Evolutionary conservation across 345 rosid genomes (phyloP).

Genomic region (Pistacia integerrima): DNA sequence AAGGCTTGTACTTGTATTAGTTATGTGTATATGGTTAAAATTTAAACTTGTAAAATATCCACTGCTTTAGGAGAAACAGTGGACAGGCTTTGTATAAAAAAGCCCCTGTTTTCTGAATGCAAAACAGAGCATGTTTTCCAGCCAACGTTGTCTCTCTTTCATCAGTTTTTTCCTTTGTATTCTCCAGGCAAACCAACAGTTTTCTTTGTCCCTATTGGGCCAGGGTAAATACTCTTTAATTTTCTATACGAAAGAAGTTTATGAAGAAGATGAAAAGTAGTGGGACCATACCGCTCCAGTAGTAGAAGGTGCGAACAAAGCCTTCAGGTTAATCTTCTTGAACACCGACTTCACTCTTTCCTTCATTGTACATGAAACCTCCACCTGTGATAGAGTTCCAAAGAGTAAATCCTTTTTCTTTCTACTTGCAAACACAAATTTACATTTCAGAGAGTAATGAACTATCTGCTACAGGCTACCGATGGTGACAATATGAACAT

Average conservation of each 20-base stretch:
- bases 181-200: too few species aligned
- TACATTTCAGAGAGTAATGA: background rate
- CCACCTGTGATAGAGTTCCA: slow-evolving; percentile 31
- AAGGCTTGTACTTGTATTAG: too few species aligned
- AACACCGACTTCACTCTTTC: slow-evolving; percentile 19
- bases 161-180: too few species aligned
- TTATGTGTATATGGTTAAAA: too few species aligned
- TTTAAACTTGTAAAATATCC: too few species aligned
- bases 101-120: too few species aligned
- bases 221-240: background rate
- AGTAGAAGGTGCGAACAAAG: slow-evolving; percentile 62
- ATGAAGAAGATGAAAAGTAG: background rate
- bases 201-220: background rate
- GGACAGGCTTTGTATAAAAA: too few species aligned
- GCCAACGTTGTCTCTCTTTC: too few species aligned
- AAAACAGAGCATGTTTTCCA: too few species aligned
- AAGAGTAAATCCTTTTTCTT: slow-evolving; percentile 10
- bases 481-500: too few species aligned
- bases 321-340: slow-evolving; percentile 40
- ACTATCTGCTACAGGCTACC: too few species aligned
- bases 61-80: too few species aligned
- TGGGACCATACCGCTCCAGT: slow-evolving; percentile 46
- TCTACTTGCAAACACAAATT: background rate
- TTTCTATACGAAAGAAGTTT: background rate
- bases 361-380: slow-evolving; percentile 29